phyloP scores from a whole-genome alignment of 2,329 filamentous ascomycete species.

The Alternaria ventricosa region DNA sequence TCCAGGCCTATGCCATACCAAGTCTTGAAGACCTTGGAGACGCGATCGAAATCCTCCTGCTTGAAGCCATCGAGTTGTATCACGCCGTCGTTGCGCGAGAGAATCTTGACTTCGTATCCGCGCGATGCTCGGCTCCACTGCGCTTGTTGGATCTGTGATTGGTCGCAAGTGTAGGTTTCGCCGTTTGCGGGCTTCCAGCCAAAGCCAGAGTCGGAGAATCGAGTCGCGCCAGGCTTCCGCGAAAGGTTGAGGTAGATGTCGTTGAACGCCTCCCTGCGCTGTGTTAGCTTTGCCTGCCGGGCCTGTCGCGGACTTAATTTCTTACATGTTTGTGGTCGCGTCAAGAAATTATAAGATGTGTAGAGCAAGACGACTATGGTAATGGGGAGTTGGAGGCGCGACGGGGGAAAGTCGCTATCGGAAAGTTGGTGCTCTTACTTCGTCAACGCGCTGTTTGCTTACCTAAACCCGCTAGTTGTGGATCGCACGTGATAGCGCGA shows the following conservation, averaged over 20 bases:
- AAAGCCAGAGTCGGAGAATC: constrained; percentile 91
- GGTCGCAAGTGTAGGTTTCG: constrained; percentile 92
- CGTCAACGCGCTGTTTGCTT: constrained; percentile 17
- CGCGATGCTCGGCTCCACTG: constrained; percentile 95
- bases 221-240: constrained; percentile 88
- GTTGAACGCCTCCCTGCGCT: constrained; percentile 86
- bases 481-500: constrained; percentile 13
- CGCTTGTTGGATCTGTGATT: constrained; percentile 80
- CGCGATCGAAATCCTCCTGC: constrained; percentile 90
- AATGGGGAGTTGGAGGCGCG: neutral
- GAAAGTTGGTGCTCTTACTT: constrained; percentile 9
- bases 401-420: neutral
- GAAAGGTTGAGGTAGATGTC: constrained; percentile 96
- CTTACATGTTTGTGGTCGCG: constrained; percentile 9
- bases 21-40: constrained; percentile 93
- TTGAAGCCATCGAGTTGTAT: constrained; percentile 95
- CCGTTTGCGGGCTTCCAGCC: constrained; percentile 92
- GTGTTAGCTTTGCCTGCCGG: neutral
- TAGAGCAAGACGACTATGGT: neutral
- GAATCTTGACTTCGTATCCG: constrained; percentile 91
- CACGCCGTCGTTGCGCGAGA: constrained; percentile 82
- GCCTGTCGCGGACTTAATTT: neutral
- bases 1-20: constrained; percentile 97
- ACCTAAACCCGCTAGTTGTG: constrained; percentile 1
- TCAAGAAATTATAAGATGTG: neutral